A percentile compares a stretch with the other conserved stretches of the same genome.
Conservation (phyloP, 306 rosid genomes). For the Trifolium dubium region DNA sequence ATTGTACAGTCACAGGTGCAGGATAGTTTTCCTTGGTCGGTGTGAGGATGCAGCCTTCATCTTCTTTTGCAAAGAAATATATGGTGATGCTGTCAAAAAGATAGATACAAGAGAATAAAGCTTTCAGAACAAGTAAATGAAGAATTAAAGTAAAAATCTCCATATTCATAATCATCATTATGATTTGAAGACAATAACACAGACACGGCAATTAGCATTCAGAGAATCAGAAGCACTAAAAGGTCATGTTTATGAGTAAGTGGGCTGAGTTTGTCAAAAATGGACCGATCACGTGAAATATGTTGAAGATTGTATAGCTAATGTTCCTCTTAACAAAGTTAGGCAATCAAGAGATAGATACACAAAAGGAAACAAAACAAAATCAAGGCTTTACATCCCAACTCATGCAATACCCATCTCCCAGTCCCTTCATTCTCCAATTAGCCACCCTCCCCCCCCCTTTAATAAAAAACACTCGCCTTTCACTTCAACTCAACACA, state of each 20-base stretch:
- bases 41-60: constrained; percentile 70
- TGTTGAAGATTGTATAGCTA: background rate
- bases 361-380: background rate
- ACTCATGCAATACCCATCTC: background rate
- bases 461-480: background rate
- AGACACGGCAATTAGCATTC: background rate
- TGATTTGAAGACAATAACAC: background rate
- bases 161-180: constrained; percentile 11
- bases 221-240: background rate
- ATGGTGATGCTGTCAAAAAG: constrained; percentile 72
- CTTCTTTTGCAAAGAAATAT: constrained; percentile 93
- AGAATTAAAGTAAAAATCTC: background rate
- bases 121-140: constrained; percentile 38
- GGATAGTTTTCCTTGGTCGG: constrained; percentile 63
- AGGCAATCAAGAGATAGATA: background rate
- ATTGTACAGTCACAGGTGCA: constrained; percentile 69
- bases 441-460: background rate
- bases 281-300: background rate
- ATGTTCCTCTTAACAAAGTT: too few species aligned
- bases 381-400: background rate
- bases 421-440: background rate
- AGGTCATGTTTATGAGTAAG: too few species aligned
- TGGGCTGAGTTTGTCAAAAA: background rate
- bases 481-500: background rate
- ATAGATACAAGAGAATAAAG: constrained; percentile 43